Base-by-base conservation (phyloP, 306 rosid species). In the Hippophae rhamnoides region DNA sequence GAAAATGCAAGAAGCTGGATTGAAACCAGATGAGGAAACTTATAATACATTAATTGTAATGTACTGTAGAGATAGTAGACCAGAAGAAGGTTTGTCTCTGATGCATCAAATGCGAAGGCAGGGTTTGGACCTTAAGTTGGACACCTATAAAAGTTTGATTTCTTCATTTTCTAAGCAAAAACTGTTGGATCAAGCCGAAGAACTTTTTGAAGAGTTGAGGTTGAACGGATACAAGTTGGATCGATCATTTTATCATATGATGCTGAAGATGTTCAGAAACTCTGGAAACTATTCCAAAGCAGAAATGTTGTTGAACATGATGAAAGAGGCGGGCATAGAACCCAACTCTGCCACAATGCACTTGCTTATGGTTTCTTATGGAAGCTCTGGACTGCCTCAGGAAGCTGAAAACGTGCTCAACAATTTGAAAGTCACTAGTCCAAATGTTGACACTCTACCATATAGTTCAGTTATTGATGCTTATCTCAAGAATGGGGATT, bases 341-440 rank as follows among this genome's bases (percentile, higher is more conserved):
- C 95, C 98, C 73, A 85, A 79, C 54, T 23, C 69, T 70, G 86
- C 98, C 67, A 87, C 98, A 46, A 90, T 90, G 98, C 98, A 90
- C 64, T 58, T 90, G 78, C 94, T 90, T 69, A 87, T 90, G 94
- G 81, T 83, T 72, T 87, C 98, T 69, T 90, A 87, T 46, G 86
- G 95, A 12, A 67, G 82, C 78, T 87, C 98, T 14, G 96, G 96
- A 46, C 90, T 82, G 72, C 96, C 95, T 43, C 71, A 74, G 66
- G 97, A 83, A 85, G 97, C 97, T 52, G 96, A 90, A 71, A 81
- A 74, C 58, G 95, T 90, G 58, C 85, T 90, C 38, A 62, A 90
- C 51, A 85, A 83, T 84, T 77, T 90, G 82, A 81, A 63, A 79
- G 78, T 64, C 57, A 69, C 78, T 62, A 86, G 84, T 56, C 43